Conservation (phyloP, 108 stramenopile species). For the Nannochloropsis salina region DNA sequence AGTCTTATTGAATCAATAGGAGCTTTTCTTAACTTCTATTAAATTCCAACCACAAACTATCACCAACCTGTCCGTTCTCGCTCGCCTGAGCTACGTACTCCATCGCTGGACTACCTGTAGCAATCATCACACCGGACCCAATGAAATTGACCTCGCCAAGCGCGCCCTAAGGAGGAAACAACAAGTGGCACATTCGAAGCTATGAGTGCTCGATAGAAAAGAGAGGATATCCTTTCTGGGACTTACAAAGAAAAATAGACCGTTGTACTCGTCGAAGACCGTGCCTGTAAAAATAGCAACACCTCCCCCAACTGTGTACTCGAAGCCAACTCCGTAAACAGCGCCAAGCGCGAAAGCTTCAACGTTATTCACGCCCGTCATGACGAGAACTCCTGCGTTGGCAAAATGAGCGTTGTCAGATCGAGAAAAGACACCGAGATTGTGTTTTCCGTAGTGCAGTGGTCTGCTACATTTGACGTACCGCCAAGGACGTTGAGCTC, state of each 20-base stretch:
- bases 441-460: no score
- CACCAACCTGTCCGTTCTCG: neutral
- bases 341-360: constrained; percentile 11
- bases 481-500: neutral
- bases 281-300: neutral
- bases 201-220: neutral
- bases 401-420: neutral
- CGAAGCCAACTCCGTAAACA: neutral
- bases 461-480: no score
- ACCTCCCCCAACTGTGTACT: neutral
- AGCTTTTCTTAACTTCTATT: no score
- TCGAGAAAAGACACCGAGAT: no score
- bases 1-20: no score
- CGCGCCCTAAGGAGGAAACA: neutral
- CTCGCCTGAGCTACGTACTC: neutral
- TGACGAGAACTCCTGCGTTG: neutral
- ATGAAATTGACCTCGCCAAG: neutral
- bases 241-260: neutral
- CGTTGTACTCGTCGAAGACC: neutral
- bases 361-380: neutral
- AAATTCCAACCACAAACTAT: no score
- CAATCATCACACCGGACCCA: neutral
- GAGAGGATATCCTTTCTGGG: no score
- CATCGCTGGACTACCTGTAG: neutral
- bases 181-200: neutral